Base-by-base conservation (phyloP, 257 asterid species). In the Nicotiana benthamiana region DNA sequence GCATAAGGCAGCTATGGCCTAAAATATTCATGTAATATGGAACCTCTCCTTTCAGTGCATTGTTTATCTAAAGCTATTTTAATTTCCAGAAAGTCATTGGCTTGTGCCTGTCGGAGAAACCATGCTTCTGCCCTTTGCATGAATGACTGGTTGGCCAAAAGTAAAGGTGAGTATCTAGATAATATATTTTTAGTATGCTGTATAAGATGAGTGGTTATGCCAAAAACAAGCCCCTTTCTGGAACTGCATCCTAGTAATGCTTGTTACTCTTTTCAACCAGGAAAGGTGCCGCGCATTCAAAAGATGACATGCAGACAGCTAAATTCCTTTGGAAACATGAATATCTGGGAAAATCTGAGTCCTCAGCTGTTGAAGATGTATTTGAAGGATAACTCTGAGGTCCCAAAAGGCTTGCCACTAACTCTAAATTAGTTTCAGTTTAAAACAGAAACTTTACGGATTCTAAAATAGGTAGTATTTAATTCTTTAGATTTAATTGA, bases 131-230 rank as follows among this genome's bases (percentile, higher is more conserved):
- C 81, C 60, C 75, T 83, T 72, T 86, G 81, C 60, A 83, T 70
- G 48, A 79, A 80, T 79, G 43, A 85, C 70, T 80, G 84, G 86
- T 65, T 86, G 40, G 22, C 75, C 61, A 75, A 82, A 70, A 84
- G 84, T 80, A 86, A 79, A 83, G 91, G 98, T 94, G 83, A 87
- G 90, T 76, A 72, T 51, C 61, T 67, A 62, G 70, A 80, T 81
- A 40, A 46, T 53, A 17, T 13, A 80, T 32, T 80, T 51, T 75
- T 20, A 28, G 62, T 43, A 66, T 59, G 80, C 9, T 22, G 52
- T 78, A 70, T 16, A 26, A 22, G 24, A 70, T 16, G 57, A 15
- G 24, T 61, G 43, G 17, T 65, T 79, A 61, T 61, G 26, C 68
- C 24, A 36, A 20, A 36, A 24, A 27, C 3, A 40, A 54, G 63